These are phyloP conservation scores for Helichrysum umbraculigerum DNA, from an alignment of 129 eudicot species.

Conservation along the genomic window DNA sequence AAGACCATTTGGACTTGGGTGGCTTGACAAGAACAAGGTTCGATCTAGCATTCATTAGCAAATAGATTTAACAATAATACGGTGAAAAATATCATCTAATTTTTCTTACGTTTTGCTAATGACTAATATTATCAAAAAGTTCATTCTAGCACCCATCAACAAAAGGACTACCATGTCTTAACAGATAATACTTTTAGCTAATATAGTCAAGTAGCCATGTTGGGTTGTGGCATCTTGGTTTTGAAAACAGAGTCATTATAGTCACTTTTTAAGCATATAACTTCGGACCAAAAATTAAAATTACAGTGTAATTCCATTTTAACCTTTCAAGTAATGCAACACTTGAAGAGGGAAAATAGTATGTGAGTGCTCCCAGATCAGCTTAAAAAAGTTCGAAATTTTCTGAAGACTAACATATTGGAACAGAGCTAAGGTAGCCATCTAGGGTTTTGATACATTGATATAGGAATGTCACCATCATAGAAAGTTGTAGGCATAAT, in stretches of 20 bases:
- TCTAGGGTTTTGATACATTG: neutral
- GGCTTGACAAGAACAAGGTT: constrained; percentile 94
- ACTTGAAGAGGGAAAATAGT: neutral
- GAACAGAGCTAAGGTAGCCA: neutral
- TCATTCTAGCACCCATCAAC: neutral
- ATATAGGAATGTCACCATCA: neutral
- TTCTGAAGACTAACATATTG: neutral
- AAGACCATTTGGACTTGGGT: constrained; percentile 82
- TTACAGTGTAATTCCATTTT: neutral
- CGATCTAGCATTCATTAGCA: constrained; percentile 16
- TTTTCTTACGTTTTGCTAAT: neutral
- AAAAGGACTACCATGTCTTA: neutral
- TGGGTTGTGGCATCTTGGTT: neutral
- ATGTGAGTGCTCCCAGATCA: constrained; percentile 7
- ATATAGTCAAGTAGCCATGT: neutral
- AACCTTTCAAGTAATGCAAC: neutral
- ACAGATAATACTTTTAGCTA: neutral
- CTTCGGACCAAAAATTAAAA: neutral
- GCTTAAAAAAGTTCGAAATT: neutral
- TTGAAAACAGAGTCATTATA: neutral
- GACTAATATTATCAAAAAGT: neutral
- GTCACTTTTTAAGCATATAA: neutral
- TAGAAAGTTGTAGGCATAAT: neutral
- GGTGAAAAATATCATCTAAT: neutral
- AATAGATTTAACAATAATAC: neutral